phyloP scores from a whole-genome alignment of 2,329 filamentous ascomycete species.

The Ophiostoma perfectum region DNA sequence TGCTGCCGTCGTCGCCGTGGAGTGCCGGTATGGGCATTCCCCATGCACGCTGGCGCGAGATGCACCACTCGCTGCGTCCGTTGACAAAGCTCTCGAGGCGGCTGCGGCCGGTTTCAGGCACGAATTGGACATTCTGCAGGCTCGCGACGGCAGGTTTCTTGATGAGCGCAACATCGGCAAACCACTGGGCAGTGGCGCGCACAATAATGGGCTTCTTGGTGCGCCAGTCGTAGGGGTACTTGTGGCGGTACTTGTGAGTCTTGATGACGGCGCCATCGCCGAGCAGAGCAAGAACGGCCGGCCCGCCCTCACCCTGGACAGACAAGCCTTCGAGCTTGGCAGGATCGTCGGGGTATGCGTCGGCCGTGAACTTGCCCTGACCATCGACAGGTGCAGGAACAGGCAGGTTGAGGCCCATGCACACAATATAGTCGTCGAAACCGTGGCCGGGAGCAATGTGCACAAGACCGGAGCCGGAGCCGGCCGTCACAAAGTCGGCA shows the following conservation, averaged over 20 bases:
- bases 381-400: constrained; percentile 80
- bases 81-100: constrained; percentile 81
- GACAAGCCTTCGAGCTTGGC: constrained; percentile 60
- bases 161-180: constrained; percentile 82
- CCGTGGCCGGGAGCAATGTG: constrained; percentile 92
- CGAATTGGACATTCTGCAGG: constrained; percentile 67
- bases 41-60: constrained; percentile 92
- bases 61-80: constrained; percentile 92
- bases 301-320: constrained; percentile 41
- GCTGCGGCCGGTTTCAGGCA: constrained; percentile 67
- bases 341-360: constrained; percentile 68
- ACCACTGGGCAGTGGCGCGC: constrained; percentile 94
- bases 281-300: constrained; percentile 62
- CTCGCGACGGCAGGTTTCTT: constrained; percentile 67
- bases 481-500: constrained; percentile 81
- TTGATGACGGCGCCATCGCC: constrained; percentile 56
- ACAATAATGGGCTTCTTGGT: constrained; percentile 90
- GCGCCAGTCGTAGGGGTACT: constrained; percentile 97
- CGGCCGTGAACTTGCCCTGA: constrained; percentile 71
- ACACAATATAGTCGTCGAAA: constrained; percentile 90
- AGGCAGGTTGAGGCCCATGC: constrained; percentile 62
- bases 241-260: constrained; percentile 71
- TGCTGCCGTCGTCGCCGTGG: constrained; percentile 68
- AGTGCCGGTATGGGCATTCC: constrained; percentile 92
- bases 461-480: constrained; percentile 92